Conservation (phyloP, 176 grass and related monocot species). For the Carex littledalei region DNA sequence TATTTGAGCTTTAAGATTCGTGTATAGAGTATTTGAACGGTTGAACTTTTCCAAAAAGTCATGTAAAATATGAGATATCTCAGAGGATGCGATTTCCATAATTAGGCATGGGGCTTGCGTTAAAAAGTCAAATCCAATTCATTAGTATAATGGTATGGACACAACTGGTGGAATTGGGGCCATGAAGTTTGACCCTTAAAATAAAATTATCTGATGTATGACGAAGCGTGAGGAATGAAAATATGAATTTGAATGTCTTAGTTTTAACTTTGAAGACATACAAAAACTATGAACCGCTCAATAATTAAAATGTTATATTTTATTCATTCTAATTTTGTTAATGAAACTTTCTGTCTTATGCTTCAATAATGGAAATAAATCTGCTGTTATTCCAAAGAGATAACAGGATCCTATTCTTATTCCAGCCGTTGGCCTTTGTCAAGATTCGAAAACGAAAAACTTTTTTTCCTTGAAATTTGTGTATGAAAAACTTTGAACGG, state of each 20-base stretch:
- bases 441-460: no score
- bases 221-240: neutral
- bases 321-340: neutral
- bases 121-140: constrained; percentile 6
- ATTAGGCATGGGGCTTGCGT: neutral
- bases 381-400: no score
- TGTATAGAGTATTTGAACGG: no score
- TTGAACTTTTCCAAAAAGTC: no score
- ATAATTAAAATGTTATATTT: neutral
- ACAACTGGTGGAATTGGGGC: neutral
- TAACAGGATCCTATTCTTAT: no score
- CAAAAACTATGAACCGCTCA: no score
- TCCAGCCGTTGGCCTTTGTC: no score
- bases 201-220: neutral
- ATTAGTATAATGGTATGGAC: neutral
- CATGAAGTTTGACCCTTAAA: neutral
- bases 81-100: neutral
- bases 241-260: neutral
- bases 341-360: neutral
- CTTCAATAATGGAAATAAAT: neutral
- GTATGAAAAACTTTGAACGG: no score
- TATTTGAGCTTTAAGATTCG: no score
- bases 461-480: no score
- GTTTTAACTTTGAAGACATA: neutral
- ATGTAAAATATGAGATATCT: no score